Conservation (phyloP, 2,329 filamentous ascomycete species). For the Sclerotiophoma versabilis region DNA sequence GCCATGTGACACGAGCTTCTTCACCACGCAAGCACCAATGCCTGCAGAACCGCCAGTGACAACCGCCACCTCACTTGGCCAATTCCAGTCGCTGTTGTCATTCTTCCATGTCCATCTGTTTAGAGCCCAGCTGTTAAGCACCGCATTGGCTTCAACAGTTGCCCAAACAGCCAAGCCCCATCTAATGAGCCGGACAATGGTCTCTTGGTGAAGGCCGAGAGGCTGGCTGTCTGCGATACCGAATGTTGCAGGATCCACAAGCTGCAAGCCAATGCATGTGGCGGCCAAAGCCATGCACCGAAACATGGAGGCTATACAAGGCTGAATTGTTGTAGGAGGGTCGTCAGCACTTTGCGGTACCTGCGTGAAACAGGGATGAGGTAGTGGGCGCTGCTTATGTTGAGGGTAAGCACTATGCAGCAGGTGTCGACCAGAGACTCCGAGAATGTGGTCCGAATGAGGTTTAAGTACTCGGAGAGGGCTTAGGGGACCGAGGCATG, state of each 20-base stretch:
- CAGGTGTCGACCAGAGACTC: background rate
- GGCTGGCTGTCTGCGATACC: slow-evolving; percentile 23
- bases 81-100: slow-evolving; percentile 40
- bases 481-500: background rate
- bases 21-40: slow-evolving; percentile 44
- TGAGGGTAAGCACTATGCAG: slow-evolving; percentile 10
- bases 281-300: slow-evolving; percentile 27
- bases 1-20: slow-evolving; percentile 40
- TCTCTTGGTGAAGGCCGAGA: slow-evolving; percentile 32
- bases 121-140: slow-evolving; percentile 42
- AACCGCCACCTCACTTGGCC: slow-evolving; percentile 44
- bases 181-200: slow-evolving; percentile 34
- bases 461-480: background rate
- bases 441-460: background rate
- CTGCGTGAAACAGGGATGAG: slow-evolving; percentile 7
- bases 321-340: background rate
- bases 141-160: slow-evolving; percentile 34
- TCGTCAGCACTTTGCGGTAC: background rate
- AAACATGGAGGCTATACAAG: slow-evolving; percentile 24
- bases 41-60: slow-evolving; percentile 48
- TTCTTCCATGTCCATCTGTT: slow-evolving; percentile 51
- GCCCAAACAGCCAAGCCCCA: slow-evolving; percentile 35
- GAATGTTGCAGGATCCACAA: slow-evolving; percentile 27
- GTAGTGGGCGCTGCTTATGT: background rate
- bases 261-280: slow-evolving; percentile 26